Percentiles rank a stretch among this genome's conserved stretches.
Conservation (phyloP, 495 filamentous ascomycete species). For the Melanomma pulvis-pyrius region DNA sequence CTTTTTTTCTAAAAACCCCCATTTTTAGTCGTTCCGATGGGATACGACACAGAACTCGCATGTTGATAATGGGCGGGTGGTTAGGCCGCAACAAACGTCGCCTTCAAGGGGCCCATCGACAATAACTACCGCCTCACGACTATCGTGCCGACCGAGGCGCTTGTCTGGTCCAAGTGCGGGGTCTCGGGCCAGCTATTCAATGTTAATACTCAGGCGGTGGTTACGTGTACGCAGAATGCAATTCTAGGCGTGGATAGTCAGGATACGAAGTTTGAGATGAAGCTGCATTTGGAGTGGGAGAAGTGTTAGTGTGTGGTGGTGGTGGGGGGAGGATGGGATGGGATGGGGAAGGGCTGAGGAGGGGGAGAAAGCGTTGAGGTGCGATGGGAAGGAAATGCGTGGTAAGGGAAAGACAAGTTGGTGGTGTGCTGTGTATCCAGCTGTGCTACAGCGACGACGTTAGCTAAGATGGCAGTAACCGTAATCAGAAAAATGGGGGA, state of each 20-base stretch:
- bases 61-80: not conserved
- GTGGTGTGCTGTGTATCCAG: not conserved
- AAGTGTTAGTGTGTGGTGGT: not conserved
- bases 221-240: slow-evolving; percentile 10
- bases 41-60: not conserved
- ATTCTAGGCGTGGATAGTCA: slow-evolving; percentile 24
- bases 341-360: not conserved
- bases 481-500: not conserved
- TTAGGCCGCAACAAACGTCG: slow-evolving; percentile 3
- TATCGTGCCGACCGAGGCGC: not conserved
- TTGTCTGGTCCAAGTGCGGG: slow-evolving; percentile 23
- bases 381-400: not conserved
- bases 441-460: not conserved
- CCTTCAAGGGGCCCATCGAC: slow-evolving; percentile 23
- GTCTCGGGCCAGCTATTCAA: slow-evolving; percentile 22
- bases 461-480: not conserved
- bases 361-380: not conserved
- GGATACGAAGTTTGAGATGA: slow-evolving; percentile 25
- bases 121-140: slow-evolving; percentile 21
- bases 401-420: not conserved
- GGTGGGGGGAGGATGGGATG: not conserved
- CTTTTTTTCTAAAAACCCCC: not conserved
- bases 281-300: slow-evolving; percentile 21
- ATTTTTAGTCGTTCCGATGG: not conserved
- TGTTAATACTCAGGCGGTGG: slow-evolving; percentile 9